Percentiles rank a stretch among this genome's conserved stretches.
These are phyloP conservation scores for Hydnum rufescens DNA, from an alignment of 768 basidiomycete genomes.

Conservation along the genomic window DNA sequence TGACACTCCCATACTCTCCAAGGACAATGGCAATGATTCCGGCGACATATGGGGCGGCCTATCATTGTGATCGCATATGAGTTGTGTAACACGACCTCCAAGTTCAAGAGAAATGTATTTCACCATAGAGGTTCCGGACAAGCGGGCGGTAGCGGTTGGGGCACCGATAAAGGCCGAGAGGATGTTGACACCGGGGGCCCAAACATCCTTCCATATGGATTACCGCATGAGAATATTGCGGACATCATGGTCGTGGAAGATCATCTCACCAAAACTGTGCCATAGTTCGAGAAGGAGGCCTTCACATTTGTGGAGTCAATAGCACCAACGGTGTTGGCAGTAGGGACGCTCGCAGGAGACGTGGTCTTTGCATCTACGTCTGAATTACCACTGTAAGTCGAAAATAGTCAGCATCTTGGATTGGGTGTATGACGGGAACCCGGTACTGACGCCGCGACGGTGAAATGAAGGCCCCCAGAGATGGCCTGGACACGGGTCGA, in stretches of 20 bases:
- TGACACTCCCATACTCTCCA: constrained; percentile 2
- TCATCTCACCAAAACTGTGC: constrained; percentile 4
- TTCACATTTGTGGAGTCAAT: constrained; percentile 4
- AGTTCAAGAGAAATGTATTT: not conserved
- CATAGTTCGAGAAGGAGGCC: constrained; percentile 10
- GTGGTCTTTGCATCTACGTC: constrained; percentile 8
- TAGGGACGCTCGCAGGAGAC: constrained; percentile 9
- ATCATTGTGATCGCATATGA: not conserved
- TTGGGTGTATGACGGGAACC: not conserved
- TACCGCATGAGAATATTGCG: not conserved
- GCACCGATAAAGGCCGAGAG: constrained; percentile 5
- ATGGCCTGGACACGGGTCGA: constrained; percentile 3
- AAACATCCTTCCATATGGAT: constrained; percentile 8
- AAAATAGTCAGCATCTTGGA: not conserved
- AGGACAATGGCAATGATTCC: constrained; percentile 4
- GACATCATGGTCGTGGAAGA: not conserved
- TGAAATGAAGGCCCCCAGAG: constrained; percentile 8
- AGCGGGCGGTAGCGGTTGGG: not conserved
- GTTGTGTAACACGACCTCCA: no score
- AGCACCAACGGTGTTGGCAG: constrained; percentile 11
- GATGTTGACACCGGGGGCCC: constrained; percentile 6
- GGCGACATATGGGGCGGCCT: constrained; percentile 6
- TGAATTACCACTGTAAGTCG: no score
- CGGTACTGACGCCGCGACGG: constrained; percentile 9
- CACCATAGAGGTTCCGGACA: constrained; percentile 6